Conservation (phyloP, 129 eudicot species). For the Solidago caesia region DNA sequence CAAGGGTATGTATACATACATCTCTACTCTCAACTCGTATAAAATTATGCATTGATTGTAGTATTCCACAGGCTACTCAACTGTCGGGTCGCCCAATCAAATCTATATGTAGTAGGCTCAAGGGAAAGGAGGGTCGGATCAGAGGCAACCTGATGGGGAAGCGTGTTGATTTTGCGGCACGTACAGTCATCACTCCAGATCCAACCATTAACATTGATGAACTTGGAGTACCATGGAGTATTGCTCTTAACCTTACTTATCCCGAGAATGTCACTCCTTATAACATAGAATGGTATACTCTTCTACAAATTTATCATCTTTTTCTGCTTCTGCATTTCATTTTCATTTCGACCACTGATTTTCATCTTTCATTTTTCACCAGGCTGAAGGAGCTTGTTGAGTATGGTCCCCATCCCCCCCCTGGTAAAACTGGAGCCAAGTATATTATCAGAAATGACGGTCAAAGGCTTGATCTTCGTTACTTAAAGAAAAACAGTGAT, state of each 20-base stretch:
- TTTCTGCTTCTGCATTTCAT: neutral
- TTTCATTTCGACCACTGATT: neutral
- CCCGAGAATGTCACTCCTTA: slow-evolving; percentile 97
- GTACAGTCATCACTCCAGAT: slow-evolving; percentile 97
- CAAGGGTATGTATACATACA: slow-evolving; percentile 55
- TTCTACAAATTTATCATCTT: neutral
- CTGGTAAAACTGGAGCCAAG: slow-evolving; percentile 97
- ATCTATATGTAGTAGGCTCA: slow-evolving; percentile 88
- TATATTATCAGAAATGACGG: slow-evolving; percentile 95
- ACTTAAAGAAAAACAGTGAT: slow-evolving; percentile 91
- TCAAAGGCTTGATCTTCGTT: slow-evolving; percentile 96
- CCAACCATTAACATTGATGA: slow-evolving; percentile 92
- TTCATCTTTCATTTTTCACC: neutral
- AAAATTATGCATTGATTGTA: neutral
- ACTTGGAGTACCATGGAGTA: slow-evolving; percentile 98
- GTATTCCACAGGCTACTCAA: slow-evolving; percentile 78
- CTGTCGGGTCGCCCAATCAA: slow-evolving; percentile 94
- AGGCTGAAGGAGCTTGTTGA: slow-evolving; percentile 97
- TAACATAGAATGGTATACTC: slow-evolving; percentile 74
- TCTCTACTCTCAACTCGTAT: neutral
- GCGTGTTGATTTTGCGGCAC: slow-evolving; percentile 93
- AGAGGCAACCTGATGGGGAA: slow-evolving; percentile 97
- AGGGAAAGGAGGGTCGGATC: slow-evolving; percentile 92
- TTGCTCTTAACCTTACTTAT: slow-evolving; percentile 89
- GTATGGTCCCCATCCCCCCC: slow-evolving; percentile 96